These are phyloP conservation scores for Suillus discolor DNA, from an alignment of 768 basidiomycete genomes.

Conservation along the genomic window DNA sequence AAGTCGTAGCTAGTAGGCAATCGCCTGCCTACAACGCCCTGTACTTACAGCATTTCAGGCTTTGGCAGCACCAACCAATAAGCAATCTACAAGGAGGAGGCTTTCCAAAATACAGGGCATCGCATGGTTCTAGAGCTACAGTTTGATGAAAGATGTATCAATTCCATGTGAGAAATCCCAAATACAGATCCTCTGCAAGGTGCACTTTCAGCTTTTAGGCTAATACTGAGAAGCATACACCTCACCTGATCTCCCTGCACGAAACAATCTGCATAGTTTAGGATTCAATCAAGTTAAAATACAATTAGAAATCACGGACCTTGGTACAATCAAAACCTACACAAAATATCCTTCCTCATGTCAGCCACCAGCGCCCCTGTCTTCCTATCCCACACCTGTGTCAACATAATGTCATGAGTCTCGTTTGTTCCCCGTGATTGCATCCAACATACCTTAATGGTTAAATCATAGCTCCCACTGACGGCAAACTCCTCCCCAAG, in stretches of 20 bases:
- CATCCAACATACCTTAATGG: conserved; percentile 62
- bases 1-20: too few species aligned
- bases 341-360: conserved; percentile 83
- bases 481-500: conserved; percentile 72
- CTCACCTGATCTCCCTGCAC: too few species aligned
- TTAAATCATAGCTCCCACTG: conserved; percentile 87
- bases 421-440: conserved; percentile 3
- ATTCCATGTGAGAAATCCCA: conserved; percentile 84
- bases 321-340: conserved; percentile 81
- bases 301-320: conserved; percentile 39
- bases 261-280: too few species aligned
- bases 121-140: conserved; percentile 27
- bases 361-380: conserved; percentile 76
- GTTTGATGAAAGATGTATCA: conserved; percentile 63
- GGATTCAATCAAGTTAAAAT: neutral
- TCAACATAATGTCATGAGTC: conserved; percentile 9
- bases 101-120: conserved; percentile 12
- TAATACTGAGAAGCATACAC: too few species aligned
- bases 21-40: conserved; percentile 13
- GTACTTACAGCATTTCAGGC: conserved; percentile 6
- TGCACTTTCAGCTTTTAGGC: conserved; percentile 17
- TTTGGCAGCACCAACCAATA: neutral
- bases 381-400: conserved; percentile 77
- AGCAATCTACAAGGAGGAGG: conserved; percentile 11
- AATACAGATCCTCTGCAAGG: conserved; percentile 64